A percentile compares a stretch with the other conserved stretches of the same genome.
phyloP scores from a whole-genome alignment of 257 asterid genomes.

The Rubia yunnanensis region DNA sequence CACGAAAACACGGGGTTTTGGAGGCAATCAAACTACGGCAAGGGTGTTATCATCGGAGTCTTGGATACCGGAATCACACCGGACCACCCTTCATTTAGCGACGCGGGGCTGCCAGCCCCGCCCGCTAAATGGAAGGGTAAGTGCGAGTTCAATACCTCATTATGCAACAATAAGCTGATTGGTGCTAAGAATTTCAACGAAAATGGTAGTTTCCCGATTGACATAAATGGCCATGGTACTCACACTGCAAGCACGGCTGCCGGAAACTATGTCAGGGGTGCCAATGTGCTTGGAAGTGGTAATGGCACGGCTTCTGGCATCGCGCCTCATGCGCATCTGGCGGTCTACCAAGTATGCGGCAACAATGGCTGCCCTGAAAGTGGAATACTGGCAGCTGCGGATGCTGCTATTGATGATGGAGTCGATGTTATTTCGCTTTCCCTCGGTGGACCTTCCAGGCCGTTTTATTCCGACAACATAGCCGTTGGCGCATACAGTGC shows the following conservation, averaged over 20 bases:
- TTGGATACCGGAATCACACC: slow-evolving; percentile 1
- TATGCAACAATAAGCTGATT: slow-evolving; percentile 1
- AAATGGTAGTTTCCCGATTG: neutral
- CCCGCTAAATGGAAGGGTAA: slow-evolving; percentile 7
- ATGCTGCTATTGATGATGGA: slow-evolving; percentile 3
- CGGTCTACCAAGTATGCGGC: neutral
- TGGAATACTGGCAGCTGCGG: neutral
- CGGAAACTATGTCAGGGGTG: neutral
- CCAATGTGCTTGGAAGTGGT: neutral
- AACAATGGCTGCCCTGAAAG: neutral
- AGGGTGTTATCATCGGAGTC: slow-evolving; percentile 3
- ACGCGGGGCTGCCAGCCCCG: neutral
- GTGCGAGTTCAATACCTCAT: neutral
- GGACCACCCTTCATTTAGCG: neutral
- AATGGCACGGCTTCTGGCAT: slow-evolving; percentile 6
- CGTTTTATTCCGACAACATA: neutral
- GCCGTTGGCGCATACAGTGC: neutral
- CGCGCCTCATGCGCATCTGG: slow-evolving; percentile 5
- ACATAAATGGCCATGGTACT: neutral
- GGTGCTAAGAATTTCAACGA: neutral
- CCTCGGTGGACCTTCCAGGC: neutral
- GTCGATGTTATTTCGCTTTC: slow-evolving; percentile 1
- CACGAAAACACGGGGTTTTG: slow-evolving; percentile 5
- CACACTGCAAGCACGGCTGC: neutral
- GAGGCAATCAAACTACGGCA: neutral